phyloP scores from a whole-genome alignment of 768 basidiomycete genomes.

The Chalciporus sphaerocephalus region DNA sequence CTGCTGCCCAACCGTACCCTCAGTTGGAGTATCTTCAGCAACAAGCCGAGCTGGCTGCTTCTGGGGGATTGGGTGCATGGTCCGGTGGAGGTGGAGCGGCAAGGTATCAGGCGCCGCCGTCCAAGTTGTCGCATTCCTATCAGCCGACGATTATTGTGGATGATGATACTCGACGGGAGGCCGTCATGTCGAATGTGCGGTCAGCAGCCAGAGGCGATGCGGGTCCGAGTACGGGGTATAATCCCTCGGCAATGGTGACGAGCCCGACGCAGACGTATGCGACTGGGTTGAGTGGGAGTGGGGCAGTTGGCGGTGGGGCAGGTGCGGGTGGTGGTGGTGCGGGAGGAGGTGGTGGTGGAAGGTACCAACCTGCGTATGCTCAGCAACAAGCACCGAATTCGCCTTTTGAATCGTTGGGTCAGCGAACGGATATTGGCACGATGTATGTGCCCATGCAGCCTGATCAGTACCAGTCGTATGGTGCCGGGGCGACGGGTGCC shows the following conservation, averaged over 20 bases:
- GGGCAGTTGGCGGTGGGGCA: neutral
- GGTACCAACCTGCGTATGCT: constrained; percentile 52
- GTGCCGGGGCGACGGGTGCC: constrained; percentile 25
- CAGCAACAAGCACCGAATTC: constrained; percentile 38
- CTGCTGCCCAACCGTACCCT: constrained; percentile 75
- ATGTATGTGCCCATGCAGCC: constrained; percentile 82
- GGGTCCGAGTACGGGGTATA: constrained; percentile 40
- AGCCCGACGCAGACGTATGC: constrained; percentile 75
- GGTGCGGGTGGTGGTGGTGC: neutral
- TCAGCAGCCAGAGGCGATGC: constrained; percentile 53
- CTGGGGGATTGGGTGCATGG: constrained; percentile 61
- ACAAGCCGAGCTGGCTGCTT: constrained; percentile 79
- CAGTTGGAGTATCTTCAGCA: constrained; percentile 91
- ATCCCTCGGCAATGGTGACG: constrained; percentile 51
- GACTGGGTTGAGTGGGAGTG: constrained; percentile 24
- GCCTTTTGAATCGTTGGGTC: constrained; percentile 58
- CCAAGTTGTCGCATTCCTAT: constrained; percentile 32
- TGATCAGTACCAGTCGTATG: constrained; percentile 66
- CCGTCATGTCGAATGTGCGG: constrained; percentile 78
- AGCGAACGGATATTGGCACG: constrained; percentile 60
- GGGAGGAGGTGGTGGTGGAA: neutral
- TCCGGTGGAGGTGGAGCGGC: constrained; percentile 14
- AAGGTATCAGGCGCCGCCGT: constrained; percentile 45
- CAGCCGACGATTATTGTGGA: constrained; percentile 61
- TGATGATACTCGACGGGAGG: constrained; percentile 69